These are phyloP conservation scores for Suillus variegatus DNA, from an alignment of 768 basidiomycete species.

Conservation along the genomic window DNA sequence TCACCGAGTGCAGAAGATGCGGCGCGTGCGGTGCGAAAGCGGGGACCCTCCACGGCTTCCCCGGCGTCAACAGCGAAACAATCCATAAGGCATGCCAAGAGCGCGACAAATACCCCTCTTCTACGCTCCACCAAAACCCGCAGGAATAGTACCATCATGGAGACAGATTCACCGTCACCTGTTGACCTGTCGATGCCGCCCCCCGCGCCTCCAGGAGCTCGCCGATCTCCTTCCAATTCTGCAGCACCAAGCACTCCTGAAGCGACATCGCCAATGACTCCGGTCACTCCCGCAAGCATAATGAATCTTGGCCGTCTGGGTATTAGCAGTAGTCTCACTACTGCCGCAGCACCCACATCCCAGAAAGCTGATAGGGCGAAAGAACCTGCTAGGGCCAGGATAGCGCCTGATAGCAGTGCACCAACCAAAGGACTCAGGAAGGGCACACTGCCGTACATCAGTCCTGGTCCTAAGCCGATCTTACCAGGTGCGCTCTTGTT, in stretches of 20 bases:
- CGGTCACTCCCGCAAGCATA: conserved; percentile 89
- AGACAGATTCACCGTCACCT: conserved; percentile 75
- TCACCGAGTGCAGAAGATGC: conserved; percentile 60
- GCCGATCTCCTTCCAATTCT: conserved; percentile 20
- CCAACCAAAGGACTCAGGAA: conserved; percentile 28
- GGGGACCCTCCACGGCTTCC: conserved; percentile 39
- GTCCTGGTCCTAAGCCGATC: conserved; percentile 67
- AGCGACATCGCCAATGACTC: conserved; percentile 41
- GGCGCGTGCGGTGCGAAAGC: conserved; percentile 49
- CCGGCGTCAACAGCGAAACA: conserved; percentile 16
- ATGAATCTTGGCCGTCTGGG: conserved; percentile 83
- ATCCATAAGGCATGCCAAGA: conserved; percentile 37
- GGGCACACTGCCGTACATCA: conserved; percentile 37
- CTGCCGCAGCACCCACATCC: conserved; percentile 26
- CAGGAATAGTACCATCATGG: conserved; percentile 43
- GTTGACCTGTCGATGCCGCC: conserved; percentile 91
- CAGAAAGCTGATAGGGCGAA: conserved; percentile 31
- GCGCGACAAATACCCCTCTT: conserved; percentile 61
- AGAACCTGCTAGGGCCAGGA: conserved; percentile 30
- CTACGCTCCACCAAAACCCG: conserved; percentile 47
- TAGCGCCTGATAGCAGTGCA: conserved; percentile 18
- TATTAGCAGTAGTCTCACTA: conserved; percentile 42
- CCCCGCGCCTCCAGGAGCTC: conserved; percentile 54
- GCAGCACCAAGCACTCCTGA: conserved; percentile 2
- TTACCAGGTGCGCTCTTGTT: conserved; percentile 56